Base-by-base conservation (phyloP, 2,329 filamentous ascomycete species). In the Cyclaneusma minus region DNA sequence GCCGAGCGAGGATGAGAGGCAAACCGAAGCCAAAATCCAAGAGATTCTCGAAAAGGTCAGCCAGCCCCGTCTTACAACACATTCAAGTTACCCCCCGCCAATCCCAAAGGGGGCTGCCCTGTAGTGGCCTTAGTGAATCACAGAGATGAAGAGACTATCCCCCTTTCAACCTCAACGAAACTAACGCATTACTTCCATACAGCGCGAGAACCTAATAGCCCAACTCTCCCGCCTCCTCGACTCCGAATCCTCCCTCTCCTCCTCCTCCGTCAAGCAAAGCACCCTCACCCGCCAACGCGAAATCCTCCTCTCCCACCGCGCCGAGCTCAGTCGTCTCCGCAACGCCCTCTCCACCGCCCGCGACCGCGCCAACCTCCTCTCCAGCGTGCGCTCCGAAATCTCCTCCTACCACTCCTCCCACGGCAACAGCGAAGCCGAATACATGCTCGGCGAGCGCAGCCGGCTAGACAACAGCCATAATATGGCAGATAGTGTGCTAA, bases 231-330 rank as follows among this genome's bases (percentile, higher is more conserved):
- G 87, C 31, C 74, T 94, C 28, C 79, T 95, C 40, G 87, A 95
- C 58, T 92, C 85, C 30, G 87, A 95, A 63, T 72, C 84, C 13
- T 65, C 75, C 29, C 69, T 91, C 32, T 83, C 80, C 26, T 76
- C 84, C 22, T 95, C 87, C 19, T 84, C 85, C 29, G 68, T 93
- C n/a, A 95, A 95, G 56, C 85, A 93, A 46, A 93, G 87, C 58
- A 94, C 95, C 50, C 73, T 98, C 19, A 67, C 81, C 32, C 77
- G 92, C 16, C 82, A 95, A 42, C 80, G 82, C 38, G 85, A 93
- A 57, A 78, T 94, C 49, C 74, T 95, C 10, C 60, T 71, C 19
- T 80, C 92, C 48, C 87, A 98, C 58, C 73, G 75, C 34, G 76
- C 75, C 36, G 87, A 95, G 52, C 69, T 93, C 19, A 52, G 61